These are phyloP conservation scores for Strigomonas galati DNA, from an alignment of 208 protist species.

Conservation along the genomic window DNA sequence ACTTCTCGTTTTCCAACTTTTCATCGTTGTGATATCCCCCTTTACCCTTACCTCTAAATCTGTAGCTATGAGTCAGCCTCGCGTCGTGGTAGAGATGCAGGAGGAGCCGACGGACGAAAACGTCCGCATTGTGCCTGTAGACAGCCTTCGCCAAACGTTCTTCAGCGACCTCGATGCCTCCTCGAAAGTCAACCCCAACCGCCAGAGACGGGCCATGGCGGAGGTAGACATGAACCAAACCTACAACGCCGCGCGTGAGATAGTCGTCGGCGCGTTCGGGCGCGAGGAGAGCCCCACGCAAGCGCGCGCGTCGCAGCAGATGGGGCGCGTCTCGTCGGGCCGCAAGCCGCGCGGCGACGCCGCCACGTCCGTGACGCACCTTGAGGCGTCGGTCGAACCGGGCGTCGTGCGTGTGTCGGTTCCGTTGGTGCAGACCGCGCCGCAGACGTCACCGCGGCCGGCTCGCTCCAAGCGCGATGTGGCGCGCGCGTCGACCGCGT, in stretches of 20 bases:
- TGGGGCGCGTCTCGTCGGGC: neutral
- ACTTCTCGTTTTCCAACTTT: neutral
- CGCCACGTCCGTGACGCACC: neutral
- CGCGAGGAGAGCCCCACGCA: neutral
- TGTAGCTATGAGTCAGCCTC: constrained; percentile 8
- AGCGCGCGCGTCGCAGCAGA: neutral
- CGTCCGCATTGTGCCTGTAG: constrained; percentile 24
- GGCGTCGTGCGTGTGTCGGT: neutral
- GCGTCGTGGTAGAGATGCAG: constrained; percentile 25
- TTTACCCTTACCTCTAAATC: neutral
- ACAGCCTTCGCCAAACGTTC: constrained; percentile 41
- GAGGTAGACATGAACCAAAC: constrained; percentile 17
- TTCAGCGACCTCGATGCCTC: constrained; percentile 52
- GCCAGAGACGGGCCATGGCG: constrained; percentile 12
- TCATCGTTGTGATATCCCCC: no score
- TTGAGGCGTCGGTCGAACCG: neutral
- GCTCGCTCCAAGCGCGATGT: constrained; percentile 2
- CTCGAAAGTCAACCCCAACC: constrained; percentile 50
- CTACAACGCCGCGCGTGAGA: constrained; percentile 6
- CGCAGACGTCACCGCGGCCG: neutral
- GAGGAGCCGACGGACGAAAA: constrained; percentile 10
- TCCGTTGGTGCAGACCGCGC: neutral
- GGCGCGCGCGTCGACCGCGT: constrained; percentile 22
- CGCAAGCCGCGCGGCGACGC: neutral
- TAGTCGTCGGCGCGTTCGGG: constrained; percentile 3